phyloP scores from a whole-genome alignment of 192 early-diverging fungal genomes.

The Chytriomyces confervae region DNA sequence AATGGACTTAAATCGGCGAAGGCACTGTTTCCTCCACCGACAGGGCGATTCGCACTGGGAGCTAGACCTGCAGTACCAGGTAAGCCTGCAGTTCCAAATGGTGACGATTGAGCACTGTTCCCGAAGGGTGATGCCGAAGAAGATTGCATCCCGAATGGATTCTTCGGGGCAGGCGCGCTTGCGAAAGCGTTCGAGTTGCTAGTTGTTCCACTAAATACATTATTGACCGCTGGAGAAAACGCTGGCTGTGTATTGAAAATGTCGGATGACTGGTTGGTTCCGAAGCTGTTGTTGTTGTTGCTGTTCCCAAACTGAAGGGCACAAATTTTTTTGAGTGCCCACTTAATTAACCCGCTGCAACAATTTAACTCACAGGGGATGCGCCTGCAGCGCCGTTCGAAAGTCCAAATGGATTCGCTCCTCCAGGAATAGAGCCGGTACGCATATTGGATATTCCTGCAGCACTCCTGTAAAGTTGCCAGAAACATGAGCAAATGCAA shows the following conservation, averaged over 20 bases:
- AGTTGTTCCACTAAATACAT: background rate
- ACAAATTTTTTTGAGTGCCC: background rate
- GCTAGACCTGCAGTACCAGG: background rate
- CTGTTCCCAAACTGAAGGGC: slow-evolving; percentile 3
- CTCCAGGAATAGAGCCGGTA: background rate
- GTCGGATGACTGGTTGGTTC: background rate
- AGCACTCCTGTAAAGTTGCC: slow-evolving; percentile 7
- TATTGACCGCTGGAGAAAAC: background rate
- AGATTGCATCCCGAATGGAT: slow-evolving; percentile 13
- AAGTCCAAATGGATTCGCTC: slow-evolving; percentile 13
- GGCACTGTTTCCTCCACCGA: background rate
- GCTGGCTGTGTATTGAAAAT: background rate
- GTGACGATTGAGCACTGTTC: background rate
- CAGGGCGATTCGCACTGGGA: background rate
- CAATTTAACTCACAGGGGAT: background rate
- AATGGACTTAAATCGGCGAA: slow-evolving; percentile 1
- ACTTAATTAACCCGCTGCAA: background rate
- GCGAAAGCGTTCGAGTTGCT: slow-evolving; percentile 18
- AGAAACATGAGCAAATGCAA: background rate
- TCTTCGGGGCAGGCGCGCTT: slow-evolving; percentile 20
- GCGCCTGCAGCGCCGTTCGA: background rate
- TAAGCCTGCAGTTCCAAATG: slow-evolving; percentile 2
- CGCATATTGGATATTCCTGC: slow-evolving; percentile 20
- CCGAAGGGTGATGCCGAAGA: slow-evolving; percentile 10
- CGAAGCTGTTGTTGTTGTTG: slow-evolving; percentile 7